phyloP scores from a whole-genome alignment of 306 rosid genomes.

The Castanopsis chinensis region DNA sequence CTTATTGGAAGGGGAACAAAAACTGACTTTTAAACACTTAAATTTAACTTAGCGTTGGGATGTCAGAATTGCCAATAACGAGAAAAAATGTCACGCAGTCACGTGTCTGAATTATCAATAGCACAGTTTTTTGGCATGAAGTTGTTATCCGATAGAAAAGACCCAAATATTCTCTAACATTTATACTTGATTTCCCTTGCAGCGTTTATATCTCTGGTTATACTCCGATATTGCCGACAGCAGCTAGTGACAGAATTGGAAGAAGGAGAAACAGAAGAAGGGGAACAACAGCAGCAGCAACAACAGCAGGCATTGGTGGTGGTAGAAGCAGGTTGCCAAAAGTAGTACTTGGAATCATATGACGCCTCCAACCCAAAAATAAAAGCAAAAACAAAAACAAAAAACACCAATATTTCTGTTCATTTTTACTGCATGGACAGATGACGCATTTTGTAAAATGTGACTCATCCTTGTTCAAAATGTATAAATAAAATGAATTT shows the following conservation, averaged over 20 bases:
- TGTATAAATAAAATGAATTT: not conserved
- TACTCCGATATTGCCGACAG: slow-evolving; percentile 56
- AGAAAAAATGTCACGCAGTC: too few relatives aligned
- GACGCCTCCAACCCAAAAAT: not conserved
- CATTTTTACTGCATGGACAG: not conserved
- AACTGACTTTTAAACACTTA: too few relatives aligned
- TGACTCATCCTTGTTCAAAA: not conserved
- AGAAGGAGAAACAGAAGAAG: slow-evolving; percentile 38
- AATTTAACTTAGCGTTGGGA: too few relatives aligned
- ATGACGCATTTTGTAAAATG: not conserved
- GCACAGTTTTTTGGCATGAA: too few relatives aligned
- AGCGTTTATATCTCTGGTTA: slow-evolving; percentile 75
- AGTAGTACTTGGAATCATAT: slow-evolving; percentile 8
- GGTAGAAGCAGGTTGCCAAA: slow-evolving; percentile 8
- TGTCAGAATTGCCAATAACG: too few relatives aligned
- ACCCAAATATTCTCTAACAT: too few relatives aligned
- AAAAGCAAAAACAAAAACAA: not conserved
- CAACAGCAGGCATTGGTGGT: slow-evolving; percentile 35
- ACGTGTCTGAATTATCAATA: too few relatives aligned
- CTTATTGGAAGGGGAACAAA: too few relatives aligned
- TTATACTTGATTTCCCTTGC: slow-evolving; percentile 16
- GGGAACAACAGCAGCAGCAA: slow-evolving; percentile 28
- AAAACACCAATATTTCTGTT: not conserved
- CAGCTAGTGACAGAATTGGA: slow-evolving; percentile 37
- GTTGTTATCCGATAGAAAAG: too few relatives aligned